phyloP scores from a whole-genome alignment of 495 filamentous ascomycete genomes.

The Sabuloglossum arenarium region DNA sequence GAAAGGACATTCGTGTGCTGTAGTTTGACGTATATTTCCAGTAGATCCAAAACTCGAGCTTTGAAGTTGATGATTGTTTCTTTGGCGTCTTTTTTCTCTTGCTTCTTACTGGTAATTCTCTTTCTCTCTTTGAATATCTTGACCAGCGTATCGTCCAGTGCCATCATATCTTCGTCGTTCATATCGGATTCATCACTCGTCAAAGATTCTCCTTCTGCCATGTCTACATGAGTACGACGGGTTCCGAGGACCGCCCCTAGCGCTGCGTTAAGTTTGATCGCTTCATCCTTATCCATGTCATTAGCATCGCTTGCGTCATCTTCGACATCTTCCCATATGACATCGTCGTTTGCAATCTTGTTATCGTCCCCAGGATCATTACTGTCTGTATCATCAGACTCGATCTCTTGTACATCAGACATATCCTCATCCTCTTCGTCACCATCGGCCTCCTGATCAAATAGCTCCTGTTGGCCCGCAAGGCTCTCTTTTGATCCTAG shows the following conservation, averaged over 20 bases:
- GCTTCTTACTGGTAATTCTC: slow-evolving; percentile 34
- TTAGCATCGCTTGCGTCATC: slow-evolving; percentile 22
- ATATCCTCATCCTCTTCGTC: slow-evolving; percentile 19
- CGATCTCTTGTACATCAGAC: slow-evolving; percentile 16
- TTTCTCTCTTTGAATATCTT: slow-evolving; percentile 65
- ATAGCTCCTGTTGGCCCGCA: slow-evolving; percentile 67
- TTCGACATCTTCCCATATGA: slow-evolving; percentile 14
- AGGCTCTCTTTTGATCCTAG: slow-evolving; percentile 61
- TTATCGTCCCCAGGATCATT: slow-evolving; percentile 11
- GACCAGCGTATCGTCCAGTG: slow-evolving; percentile 57
- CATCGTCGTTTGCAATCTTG: background rate
- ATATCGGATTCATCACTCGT: slow-evolving; percentile 36
- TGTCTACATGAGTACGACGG: slow-evolving; percentile 28
- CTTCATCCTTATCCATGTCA: slow-evolving; percentile 10
- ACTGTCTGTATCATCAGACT: slow-evolving; percentile 24
- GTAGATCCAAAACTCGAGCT: slow-evolving; percentile 69
- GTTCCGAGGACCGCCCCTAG: slow-evolving; percentile 53
- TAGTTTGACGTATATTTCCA: slow-evolving; percentile 70
- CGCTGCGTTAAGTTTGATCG: slow-evolving; percentile 52
- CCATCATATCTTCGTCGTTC: slow-evolving; percentile 91
- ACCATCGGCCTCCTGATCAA: slow-evolving; percentile 41
- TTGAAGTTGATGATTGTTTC: slow-evolving; percentile 91
- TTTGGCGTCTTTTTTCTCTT: slow-evolving; percentile 67
- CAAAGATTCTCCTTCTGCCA: slow-evolving; percentile 19
- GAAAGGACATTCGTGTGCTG: slow-evolving; percentile 43